These are phyloP conservation scores for Umbelopsis sp. DNA, from an alignment of 192 early-diverging fungal species.

Conservation along the genomic window DNA sequence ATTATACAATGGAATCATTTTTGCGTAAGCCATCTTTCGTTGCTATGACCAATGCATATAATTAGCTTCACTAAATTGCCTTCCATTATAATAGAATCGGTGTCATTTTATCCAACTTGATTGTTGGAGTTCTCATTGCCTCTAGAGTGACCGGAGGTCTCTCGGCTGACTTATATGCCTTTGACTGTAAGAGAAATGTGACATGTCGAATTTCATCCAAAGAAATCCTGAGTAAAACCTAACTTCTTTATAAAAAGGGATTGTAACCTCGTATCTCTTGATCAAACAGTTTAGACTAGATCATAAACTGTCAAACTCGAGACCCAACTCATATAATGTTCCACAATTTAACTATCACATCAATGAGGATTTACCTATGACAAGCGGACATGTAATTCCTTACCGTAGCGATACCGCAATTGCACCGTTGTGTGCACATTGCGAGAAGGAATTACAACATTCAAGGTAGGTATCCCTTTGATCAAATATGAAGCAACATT, in stretches of 20 bases:
- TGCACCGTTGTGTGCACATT: neutral
- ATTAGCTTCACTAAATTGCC: neutral
- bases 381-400: neutral
- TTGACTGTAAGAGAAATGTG: constrained; percentile 32
- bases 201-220: neutral
- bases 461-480: neutral
- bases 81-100: constrained; percentile 24
- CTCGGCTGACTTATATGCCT: constrained; percentile 31
- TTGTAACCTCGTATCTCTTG: constrained; percentile 30
- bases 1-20: constrained; percentile 30
- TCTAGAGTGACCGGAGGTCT: constrained; percentile 24
- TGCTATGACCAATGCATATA: neutral
- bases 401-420: neutral
- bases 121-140: constrained; percentile 31
- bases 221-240: neutral
- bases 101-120: constrained; percentile 29
- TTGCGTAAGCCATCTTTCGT: constrained; percentile 25
- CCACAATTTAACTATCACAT: neutral
- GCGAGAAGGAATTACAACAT: neutral
- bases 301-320: neutral
- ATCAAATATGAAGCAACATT: neutral
- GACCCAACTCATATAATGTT: neutral
- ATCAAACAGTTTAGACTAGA: constrained; percentile 34
- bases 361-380: neutral
- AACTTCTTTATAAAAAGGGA: constrained; percentile 22